phyloP scores from a whole-genome alignment of 75 land plant species.

The Cunninghamia lanceolata region DNA sequence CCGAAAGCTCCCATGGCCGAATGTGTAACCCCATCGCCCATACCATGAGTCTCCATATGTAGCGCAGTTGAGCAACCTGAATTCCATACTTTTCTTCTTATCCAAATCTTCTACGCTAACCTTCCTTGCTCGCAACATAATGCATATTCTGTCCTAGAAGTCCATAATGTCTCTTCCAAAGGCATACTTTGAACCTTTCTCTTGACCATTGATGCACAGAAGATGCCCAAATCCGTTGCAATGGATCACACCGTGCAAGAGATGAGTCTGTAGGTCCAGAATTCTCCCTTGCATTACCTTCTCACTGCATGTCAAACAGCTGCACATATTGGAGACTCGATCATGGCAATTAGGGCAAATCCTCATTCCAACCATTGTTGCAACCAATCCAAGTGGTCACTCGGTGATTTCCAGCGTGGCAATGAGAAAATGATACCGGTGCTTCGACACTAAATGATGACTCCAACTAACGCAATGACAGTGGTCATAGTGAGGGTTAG shows the following conservation, averaged over 20 bases:
- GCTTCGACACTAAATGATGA: constrained; percentile 64
- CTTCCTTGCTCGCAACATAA: constrained; percentile 62
- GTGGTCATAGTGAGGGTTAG: constrained; percentile 59
- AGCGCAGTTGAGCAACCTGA: constrained; percentile 63
- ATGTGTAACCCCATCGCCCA: constrained; percentile 85
- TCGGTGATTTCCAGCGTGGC: constrained; percentile 14
- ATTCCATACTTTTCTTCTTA: constrained; percentile 55
- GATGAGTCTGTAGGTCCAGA: constrained; percentile 56
- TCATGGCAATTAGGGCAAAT: constrained; percentile 21
- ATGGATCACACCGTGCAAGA: constrained; percentile 89
- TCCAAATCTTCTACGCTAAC: constrained; percentile 74
- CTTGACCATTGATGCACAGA: constrained; percentile 74
- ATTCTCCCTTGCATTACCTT: constrained; percentile 11
- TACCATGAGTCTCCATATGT: constrained; percentile 82
- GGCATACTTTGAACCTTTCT: constrained; percentile 59
- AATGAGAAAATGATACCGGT: constrained; percentile 69
- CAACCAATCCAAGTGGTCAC: not conserved
- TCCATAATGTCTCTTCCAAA: constrained; percentile 80
- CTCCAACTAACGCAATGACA: constrained; percentile 90
- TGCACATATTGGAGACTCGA: constrained; percentile 1
- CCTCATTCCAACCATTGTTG: not conserved
- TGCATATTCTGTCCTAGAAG: constrained; percentile 86
- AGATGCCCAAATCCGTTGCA: constrained; percentile 90
- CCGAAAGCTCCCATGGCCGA: constrained; percentile 79
- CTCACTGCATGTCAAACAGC: constrained; percentile 6